Conservation (phyloP, 176 grass and related monocot genomes). For the Bothriochloa decipiens region DNA sequence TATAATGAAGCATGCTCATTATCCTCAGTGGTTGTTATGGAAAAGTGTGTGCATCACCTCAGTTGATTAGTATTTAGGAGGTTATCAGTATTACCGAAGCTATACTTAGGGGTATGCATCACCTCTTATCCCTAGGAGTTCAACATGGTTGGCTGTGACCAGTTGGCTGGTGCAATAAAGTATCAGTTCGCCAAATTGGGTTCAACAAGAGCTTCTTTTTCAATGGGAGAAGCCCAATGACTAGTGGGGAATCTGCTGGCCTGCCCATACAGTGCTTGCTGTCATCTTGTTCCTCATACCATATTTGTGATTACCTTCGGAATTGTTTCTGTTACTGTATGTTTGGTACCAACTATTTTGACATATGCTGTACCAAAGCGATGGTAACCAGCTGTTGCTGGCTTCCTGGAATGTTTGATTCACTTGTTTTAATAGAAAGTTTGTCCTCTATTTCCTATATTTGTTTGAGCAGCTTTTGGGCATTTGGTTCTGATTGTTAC, state of each 20-base stretch:
- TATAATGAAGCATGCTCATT: slow-evolving; percentile 14
- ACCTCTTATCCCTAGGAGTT: background rate
- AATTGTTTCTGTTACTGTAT: slow-evolving; percentile 4
- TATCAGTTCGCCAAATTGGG: background rate
- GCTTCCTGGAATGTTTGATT: background rate
- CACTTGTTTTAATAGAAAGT: background rate
- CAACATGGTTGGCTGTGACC: background rate
- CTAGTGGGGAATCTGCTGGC: background rate
- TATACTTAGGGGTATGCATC: background rate
- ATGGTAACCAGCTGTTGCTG: background rate
- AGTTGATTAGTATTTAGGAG: background rate
- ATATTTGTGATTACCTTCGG: slow-evolving; percentile 15
- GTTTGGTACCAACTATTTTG: background rate
- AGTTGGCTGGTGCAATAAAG: background rate
- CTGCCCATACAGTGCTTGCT: background rate
- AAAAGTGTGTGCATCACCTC: background rate
- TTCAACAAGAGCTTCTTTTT: slow-evolving; percentile 11
- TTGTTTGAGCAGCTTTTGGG: background rate
- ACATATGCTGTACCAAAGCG: background rate
- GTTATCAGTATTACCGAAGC: background rate
- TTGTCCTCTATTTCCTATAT: background rate
- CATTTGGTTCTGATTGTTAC: background rate
- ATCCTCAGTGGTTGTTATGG: background rate
- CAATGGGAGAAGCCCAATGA: background rate
- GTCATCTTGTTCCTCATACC: background rate